phyloP scores from a whole-genome alignment of 257 asterid species.

The Nicotiana knightiana region DNA sequence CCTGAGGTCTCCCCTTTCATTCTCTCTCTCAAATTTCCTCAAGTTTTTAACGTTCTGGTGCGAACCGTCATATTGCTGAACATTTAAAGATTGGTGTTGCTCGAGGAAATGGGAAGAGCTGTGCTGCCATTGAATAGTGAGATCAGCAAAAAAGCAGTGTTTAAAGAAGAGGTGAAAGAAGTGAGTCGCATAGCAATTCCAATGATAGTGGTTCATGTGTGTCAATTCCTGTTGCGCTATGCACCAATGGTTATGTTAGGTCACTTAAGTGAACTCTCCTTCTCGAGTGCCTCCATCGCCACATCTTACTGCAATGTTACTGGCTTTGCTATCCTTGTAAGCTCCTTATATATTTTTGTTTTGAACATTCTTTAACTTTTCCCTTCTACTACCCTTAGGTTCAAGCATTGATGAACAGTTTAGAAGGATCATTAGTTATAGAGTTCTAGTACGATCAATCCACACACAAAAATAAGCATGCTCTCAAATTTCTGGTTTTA shows the following conservation, averaged over 20 bases:
- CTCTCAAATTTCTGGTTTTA: too few species aligned
- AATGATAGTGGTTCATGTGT: constrained; percentile 34
- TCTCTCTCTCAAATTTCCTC: too few species aligned
- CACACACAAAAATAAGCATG: too few species aligned
- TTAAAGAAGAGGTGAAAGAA: constrained; percentile 20
- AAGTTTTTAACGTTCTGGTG: too few species aligned
- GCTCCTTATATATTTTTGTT: background rate
- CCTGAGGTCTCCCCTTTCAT: too few species aligned
- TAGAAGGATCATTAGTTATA: too few species aligned
- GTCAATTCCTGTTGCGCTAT: constrained; percentile 33
- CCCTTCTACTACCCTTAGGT: too few species aligned
- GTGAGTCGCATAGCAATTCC: constrained; percentile 37
- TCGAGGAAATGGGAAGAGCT: constrained; percentile 17
- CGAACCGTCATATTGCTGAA: too few species aligned
- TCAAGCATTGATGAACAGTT: too few species aligned
- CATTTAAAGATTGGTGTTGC: too few species aligned
- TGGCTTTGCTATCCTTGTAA: constrained; percentile 41
- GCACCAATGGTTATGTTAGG: constrained; percentile 51
- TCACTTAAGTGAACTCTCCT: constrained; percentile 43
- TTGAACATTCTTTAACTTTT: background rate
- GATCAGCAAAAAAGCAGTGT: constrained; percentile 17
- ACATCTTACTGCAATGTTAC: constrained; percentile 44
- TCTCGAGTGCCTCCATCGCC: constrained; percentile 48
- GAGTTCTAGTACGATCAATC: too few species aligned
- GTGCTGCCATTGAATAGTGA: constrained; percentile 1